These are phyloP conservation scores for Coleophoma crateriformis DNA, from an alignment of 2,329 filamentous ascomycete genomes.

Conservation along the genomic window DNA sequence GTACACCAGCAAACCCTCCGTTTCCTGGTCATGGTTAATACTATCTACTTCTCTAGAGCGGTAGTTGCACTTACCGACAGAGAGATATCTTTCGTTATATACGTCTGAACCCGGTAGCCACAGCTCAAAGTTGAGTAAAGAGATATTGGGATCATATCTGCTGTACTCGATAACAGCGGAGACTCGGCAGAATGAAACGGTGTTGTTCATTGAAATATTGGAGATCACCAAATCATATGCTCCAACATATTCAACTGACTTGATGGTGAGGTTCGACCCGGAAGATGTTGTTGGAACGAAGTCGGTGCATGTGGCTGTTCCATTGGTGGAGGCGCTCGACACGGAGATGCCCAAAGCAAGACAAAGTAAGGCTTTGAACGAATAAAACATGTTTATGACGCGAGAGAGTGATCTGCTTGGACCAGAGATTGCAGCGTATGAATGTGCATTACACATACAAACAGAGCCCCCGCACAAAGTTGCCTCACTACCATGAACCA, in stretches of 20 bases:
- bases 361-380: no score
- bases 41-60: not conserved
- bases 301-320: not conserved
- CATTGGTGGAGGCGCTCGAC: not conserved
- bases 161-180: slow-evolving; percentile 3
- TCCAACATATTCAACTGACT: not conserved
- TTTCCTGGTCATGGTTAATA: slow-evolving; percentile 8
- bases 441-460: no score
- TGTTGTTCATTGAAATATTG: slow-evolving; percentile 1
- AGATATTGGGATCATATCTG: slow-evolving; percentile 8
- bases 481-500: no score
- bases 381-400: no score
- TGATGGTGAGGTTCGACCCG: not conserved
- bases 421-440: no score
- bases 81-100: slow-evolving; percentile 17
- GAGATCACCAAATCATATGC: not conserved
- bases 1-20: slow-evolving; percentile 19
- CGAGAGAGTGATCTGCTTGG: no score
- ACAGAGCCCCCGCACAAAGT: no score
- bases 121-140: slow-evolving; percentile 19
- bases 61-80: slow-evolving; percentile 12
- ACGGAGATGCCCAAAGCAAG: no score
- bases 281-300: not conserved
- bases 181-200: slow-evolving; percentile 8
- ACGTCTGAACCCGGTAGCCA: slow-evolving; percentile 13